Evolutionary conservation across 306 rosid species (phyloP).

Genomic region (Morella rubra): DNA sequence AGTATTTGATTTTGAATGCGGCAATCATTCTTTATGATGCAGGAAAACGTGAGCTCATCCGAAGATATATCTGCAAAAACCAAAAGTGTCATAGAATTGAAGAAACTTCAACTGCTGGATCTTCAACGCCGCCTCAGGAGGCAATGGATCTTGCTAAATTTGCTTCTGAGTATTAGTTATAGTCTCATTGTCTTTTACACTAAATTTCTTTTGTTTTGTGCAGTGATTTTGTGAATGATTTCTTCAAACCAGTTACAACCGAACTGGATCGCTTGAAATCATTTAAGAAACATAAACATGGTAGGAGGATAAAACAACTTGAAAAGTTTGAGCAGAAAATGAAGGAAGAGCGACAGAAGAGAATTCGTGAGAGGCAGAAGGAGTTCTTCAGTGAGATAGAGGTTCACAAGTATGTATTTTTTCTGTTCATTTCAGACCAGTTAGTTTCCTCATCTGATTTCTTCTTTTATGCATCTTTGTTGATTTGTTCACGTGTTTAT

Average conservation of each 20-base stretch:
- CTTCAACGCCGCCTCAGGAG: slow-evolving; percentile 95
- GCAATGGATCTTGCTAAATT: slow-evolving; percentile 37
- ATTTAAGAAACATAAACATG: slow-evolving; percentile 91
- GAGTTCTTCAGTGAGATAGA: slow-evolving; percentile 94
- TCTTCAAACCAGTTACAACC: slow-evolving; percentile 72
- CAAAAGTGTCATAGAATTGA: slow-evolving; percentile 96
- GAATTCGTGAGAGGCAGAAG: slow-evolving; percentile 97
- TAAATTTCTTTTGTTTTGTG: slow-evolving; percentile 32
- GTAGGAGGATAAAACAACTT: slow-evolving; percentile 90
- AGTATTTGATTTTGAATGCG: slow-evolving; percentile 11
- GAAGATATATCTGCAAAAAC: slow-evolving; percentile 98
- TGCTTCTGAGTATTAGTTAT: slow-evolving; percentile 3
- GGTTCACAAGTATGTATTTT: slow-evolving; percentile 85
- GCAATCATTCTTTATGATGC: slow-evolving; percentile 28
- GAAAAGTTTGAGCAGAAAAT: slow-evolving; percentile 94
- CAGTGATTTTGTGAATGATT: slow-evolving; percentile 92
- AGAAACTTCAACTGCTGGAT: slow-evolving; percentile 87
- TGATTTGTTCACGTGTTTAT: slow-evolving; percentile 1
- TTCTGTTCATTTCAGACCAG: background rate
- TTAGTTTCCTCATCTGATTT: slow-evolving; percentile 6
- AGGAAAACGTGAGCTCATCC: slow-evolving; percentile 92
- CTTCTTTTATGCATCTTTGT: slow-evolving; percentile 8
- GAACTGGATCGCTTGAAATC: slow-evolving; percentile 85
- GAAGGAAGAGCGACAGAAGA: slow-evolving; percentile 99
- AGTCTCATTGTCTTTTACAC: slow-evolving; percentile 18